phyloP scores from a whole-genome alignment of 352 stramenopile genomes.

The Phytophthora aleatoria region DNA sequence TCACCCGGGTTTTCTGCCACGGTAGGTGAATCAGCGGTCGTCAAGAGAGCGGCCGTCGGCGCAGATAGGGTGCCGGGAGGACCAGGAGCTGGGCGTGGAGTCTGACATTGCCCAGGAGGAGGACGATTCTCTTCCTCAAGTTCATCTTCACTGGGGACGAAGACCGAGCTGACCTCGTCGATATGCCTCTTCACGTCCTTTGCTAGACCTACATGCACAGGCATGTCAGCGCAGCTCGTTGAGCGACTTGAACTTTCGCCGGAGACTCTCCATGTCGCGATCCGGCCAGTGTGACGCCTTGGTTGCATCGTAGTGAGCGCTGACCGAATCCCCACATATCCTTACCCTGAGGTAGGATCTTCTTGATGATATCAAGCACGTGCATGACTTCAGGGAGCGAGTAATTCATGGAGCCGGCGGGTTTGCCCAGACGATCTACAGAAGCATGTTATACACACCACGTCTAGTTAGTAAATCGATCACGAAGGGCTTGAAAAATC shows the following conservation, averaged over 20 bases:
- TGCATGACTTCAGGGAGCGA: neutral
- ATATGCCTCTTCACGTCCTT: neutral
- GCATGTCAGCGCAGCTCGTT: neutral
- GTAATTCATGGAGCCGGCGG: neutral
- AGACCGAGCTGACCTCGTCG: conserved; percentile 1
- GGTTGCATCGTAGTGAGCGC: neutral
- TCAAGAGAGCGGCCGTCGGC: too few relatives aligned
- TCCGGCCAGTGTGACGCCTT: neutral
- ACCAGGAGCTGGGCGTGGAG: too few relatives aligned
- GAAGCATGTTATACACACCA: too few relatives aligned
- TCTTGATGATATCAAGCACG: neutral
- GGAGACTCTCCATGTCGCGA: neutral
- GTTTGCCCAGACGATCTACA: neutral
- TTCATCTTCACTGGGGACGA: neutral
- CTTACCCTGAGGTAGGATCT: neutral
- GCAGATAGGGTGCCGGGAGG: too few relatives aligned
- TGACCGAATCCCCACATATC: conserved; percentile 1
- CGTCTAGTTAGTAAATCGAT: too few relatives aligned
- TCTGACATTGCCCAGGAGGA: too few relatives aligned
- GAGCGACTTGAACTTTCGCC: neutral
- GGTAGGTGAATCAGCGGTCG: too few relatives aligned
- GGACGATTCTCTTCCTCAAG: neutral
- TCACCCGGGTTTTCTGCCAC: too few relatives aligned
- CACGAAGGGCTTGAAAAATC: too few relatives aligned
- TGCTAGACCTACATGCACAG: neutral